Evolutionary conservation across 2,329 filamentous ascomycete genomes (phyloP).

Genomic region (Endoconidiophora polonica): DNA sequence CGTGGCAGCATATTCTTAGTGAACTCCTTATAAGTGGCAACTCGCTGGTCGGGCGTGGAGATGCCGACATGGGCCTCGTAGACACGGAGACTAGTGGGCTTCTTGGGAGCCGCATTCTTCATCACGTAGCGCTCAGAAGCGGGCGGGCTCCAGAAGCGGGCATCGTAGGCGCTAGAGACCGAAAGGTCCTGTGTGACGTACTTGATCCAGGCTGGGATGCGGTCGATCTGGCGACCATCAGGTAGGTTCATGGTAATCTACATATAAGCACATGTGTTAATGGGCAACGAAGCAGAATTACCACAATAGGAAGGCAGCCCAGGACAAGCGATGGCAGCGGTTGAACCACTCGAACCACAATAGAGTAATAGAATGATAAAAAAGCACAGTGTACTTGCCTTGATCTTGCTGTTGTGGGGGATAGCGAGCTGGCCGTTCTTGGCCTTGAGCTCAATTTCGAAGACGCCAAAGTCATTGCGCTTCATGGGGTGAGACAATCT

Average conservation of each 20-base stretch:
- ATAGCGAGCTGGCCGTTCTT: conserved; percentile 62
- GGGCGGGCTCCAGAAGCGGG: conserved; percentile 92
- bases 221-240: conserved; percentile 64
- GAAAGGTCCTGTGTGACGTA: conserved; percentile 86
- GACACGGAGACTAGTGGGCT: conserved; percentile 72
- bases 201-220: conserved; percentile 91
- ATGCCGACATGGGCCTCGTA: conserved; percentile 99
- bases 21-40: conserved; percentile 95
- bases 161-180: conserved; percentile 86
- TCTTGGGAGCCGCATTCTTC: conserved; percentile 66
- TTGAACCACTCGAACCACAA: not conserved
- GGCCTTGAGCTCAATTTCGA: conserved; percentile 63
- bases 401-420: conserved; percentile 86
- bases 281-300: not conserved
- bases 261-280: not conserved
- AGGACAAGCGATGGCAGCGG: no score
- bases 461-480: conserved; percentile 71
- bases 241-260: conserved; percentile 74
- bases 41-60: conserved; percentile 72
- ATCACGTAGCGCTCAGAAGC: conserved; percentile 60
- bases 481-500: conserved; percentile 71
- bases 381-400: conserved; percentile 37
- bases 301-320: no score
- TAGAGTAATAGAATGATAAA: not conserved
- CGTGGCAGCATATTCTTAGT: conserved; percentile 80